These are phyloP conservation scores for Triadica sebifera DNA, from an alignment of 345 rosid genomes.

Conservation along the genomic window DNA sequence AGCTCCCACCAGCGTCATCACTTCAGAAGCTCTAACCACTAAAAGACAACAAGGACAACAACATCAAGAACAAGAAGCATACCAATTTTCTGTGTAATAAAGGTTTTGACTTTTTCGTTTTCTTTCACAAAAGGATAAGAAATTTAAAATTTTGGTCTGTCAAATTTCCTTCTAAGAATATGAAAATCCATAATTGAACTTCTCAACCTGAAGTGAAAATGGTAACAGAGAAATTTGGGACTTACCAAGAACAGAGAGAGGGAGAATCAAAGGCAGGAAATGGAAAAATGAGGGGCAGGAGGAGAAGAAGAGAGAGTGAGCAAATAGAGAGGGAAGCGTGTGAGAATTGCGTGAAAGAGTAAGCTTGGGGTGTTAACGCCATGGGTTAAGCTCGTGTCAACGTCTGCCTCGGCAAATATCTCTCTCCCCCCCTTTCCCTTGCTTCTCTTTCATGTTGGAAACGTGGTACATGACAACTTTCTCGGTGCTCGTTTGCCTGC, in stretches of 20 bases:
- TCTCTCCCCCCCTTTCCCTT: neutral
- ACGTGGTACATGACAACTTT: no score
- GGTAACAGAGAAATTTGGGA: neutral
- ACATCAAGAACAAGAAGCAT: neutral
- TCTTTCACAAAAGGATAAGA: neutral
- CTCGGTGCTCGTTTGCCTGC: no score
- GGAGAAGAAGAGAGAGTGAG: conserved; percentile 3
- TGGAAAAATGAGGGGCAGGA: neutral
- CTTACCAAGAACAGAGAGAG: neutral
- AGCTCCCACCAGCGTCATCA: conserved; percentile 58
- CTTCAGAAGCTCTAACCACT: conserved; percentile 14
- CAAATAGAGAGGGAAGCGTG: conserved; percentile 43
- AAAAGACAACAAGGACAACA: conserved; percentile 7
- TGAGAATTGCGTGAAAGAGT: conserved; percentile 65
- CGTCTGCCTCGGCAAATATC: conserved; percentile 45
- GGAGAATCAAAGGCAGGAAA: neutral
- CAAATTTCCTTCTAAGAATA: neutral
- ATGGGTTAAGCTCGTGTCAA: conserved; percentile 55
- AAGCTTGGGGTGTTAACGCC: conserved; percentile 43
- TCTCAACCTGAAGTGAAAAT: neutral
- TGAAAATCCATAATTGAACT: neutral
- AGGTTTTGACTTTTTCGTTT: neutral
- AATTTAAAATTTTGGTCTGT: neutral
- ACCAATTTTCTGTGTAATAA: neutral
- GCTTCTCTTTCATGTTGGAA: neutral